These are phyloP conservation scores for Colletotrichum noveboracense DNA, from an alignment of 2,329 filamentous ascomycete species.

Conservation along the genomic window DNA sequence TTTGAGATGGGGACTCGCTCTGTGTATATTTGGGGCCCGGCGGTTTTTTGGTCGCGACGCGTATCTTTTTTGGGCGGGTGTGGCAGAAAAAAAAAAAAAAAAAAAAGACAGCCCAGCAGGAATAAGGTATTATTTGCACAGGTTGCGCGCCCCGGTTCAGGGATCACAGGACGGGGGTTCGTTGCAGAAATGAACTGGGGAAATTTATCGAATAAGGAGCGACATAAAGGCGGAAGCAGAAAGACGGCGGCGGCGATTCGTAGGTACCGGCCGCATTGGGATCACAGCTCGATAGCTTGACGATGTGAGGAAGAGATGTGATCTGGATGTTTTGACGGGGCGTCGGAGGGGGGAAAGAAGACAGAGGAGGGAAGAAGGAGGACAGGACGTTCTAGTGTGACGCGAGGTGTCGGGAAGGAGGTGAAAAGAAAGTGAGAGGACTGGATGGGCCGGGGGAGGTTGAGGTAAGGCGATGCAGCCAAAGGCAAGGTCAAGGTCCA, in stretches of 20 bases:
- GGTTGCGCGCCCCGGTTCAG: not conserved
- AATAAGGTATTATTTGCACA: conserved; percentile 21
- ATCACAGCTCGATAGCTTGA: conserved; percentile 2
- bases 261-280: conserved; percentile 22
- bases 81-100: not conserved
- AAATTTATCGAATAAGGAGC: conserved; percentile 23
- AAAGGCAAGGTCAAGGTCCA: not conserved
- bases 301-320: not conserved
- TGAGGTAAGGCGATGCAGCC: not conserved
- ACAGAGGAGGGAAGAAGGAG: not conserved
- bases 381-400: not conserved
- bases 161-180: conserved; percentile 9
- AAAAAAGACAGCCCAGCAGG: not conserved
- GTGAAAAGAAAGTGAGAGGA: conserved; percentile 5
- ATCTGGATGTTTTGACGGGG: not conserved
- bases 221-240: conserved; percentile 21
- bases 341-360: not conserved
- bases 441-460: not conserved
- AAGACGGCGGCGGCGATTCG: not conserved
- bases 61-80: conserved; percentile 10
- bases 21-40: conserved; percentile 8
- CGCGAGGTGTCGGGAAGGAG: conserved; percentile 8
- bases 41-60: conserved; percentile 13
- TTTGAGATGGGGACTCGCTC: conserved; percentile 13
- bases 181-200: conserved; percentile 15